Evolutionary conservation across 176 grass and related monocot species (phyloP).

Genomic region (Leersia perrieri): DNA sequence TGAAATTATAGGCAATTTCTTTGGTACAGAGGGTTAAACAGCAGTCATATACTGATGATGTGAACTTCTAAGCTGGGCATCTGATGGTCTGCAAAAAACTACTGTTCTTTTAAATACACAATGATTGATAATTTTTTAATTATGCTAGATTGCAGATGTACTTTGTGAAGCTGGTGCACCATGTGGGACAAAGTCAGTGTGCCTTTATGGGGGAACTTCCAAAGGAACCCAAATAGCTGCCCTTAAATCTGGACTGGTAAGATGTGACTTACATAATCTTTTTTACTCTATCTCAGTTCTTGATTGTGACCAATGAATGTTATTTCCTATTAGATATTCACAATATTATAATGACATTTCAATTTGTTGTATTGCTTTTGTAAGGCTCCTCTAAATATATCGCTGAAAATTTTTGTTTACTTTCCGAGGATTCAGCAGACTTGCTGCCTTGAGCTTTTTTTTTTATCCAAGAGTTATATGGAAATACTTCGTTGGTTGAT

Average conservation of each 20-base stretch:
- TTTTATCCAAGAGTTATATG: neutral
- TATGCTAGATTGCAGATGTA: conserved; percentile 82
- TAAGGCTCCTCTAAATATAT: neutral
- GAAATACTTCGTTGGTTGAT: neutral
- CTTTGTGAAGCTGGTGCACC: conserved; percentile 71
- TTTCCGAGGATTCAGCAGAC: neutral
- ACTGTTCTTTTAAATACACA: conserved; percentile 5
- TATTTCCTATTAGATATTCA: neutral
- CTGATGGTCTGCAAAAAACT: neutral
- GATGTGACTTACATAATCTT: conserved; percentile 25
- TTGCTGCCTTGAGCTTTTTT: neutral
- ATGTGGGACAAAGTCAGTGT: conserved; percentile 79
- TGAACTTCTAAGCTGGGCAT: neutral
- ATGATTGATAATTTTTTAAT: conserved; percentile 18
- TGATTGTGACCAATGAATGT: neutral
- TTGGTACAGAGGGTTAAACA: neutral
- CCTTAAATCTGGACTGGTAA: conserved; percentile 96
- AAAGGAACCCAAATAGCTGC: conserved; percentile 94
- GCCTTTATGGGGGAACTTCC: conserved; percentile 91
- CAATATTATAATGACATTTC: conserved; percentile 3
- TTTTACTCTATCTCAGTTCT: neutral
- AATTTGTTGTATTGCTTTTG: neutral
- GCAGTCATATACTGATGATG: conserved; percentile 8
- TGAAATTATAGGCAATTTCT: neutral
- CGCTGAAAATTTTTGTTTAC: neutral